A percentile compares a stretch with the other conserved stretches of the same genome.
phyloP scores from a whole-genome alignment of 2,329 filamentous ascomycete genomes.

The Rhynchosporium secalis region DNA sequence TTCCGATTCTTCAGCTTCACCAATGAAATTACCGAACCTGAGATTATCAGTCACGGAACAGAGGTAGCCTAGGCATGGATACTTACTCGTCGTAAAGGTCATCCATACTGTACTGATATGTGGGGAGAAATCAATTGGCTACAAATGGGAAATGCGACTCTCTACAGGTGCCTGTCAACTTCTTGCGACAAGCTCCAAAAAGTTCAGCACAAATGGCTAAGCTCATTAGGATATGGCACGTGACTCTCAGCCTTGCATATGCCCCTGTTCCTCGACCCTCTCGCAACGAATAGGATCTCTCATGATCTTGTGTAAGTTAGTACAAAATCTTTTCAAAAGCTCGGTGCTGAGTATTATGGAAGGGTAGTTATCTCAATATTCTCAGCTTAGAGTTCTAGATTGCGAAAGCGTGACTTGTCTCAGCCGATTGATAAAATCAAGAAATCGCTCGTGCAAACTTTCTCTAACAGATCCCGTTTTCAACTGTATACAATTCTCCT shows the following conservation, averaged over 20 bases:
- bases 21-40: constrained; percentile 98
- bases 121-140: constrained; percentile 8
- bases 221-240: constrained; percentile 23
- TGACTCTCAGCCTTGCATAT: constrained; percentile 29
- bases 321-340: too few relatives aligned
- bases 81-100: constrained; percentile 93
- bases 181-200: constrained; percentile 34
- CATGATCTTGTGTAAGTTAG: too few relatives aligned
- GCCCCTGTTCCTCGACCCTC: not conserved
- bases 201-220: constrained; percentile 22
- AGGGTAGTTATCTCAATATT: too few relatives aligned
- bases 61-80: constrained; percentile 4
- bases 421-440: too few relatives aligned
- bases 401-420: too few relatives aligned
- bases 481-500: too few relatives aligned
- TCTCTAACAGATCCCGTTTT: too few relatives aligned
- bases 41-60: constrained; percentile 26
- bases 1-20: constrained; percentile 86
- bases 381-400: too few relatives aligned
- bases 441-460: too few relatives aligned
- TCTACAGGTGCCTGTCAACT: constrained; percentile 14
- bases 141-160: constrained; percentile 24
- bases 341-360: too few relatives aligned
- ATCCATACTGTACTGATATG: constrained; percentile 62
- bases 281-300: not conserved